Percentiles rank a stretch among this genome's conserved stretches.
phyloP scores from a whole-genome alignment of 2,329 filamentous ascomycete species.

The Fusarium siculi region DNA sequence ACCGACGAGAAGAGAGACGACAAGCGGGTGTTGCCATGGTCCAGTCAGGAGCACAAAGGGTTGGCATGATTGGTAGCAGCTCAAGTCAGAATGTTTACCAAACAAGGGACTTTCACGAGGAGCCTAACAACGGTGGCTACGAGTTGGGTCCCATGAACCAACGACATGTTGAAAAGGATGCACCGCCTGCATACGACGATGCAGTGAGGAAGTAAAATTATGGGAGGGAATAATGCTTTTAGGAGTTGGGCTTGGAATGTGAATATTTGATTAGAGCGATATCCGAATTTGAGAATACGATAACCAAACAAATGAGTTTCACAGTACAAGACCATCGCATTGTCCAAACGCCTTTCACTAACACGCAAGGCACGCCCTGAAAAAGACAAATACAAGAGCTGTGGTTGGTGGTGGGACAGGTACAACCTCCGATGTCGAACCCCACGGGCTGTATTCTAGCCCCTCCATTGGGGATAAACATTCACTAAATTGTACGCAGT shows the following conservation, averaged over 20 bases:
- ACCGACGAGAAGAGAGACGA: slow-evolving; percentile 17
- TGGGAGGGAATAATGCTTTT: not conserved
- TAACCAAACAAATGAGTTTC: not conserved
- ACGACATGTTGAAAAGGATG: slow-evolving; percentile 9
- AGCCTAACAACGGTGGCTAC: slow-evolving; percentile 7
- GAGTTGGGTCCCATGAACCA: slow-evolving; percentile 9
- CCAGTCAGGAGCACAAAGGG: slow-evolving; percentile 8
- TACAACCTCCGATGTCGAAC: slow-evolving; percentile 43
- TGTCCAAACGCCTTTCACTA: not conserved
- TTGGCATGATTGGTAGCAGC: not conserved
- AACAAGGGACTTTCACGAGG: not conserved
- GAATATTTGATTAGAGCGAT: not conserved
- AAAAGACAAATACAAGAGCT: slow-evolving; percentile 30
- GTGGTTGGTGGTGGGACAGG: slow-evolving; percentile 32
- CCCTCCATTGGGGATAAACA: slow-evolving; percentile 7
- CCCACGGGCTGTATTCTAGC: slow-evolving; percentile 15
- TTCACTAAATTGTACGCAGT: slow-evolving; percentile 1
- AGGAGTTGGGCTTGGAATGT: not conserved
- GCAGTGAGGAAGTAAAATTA: slow-evolving; percentile 21
- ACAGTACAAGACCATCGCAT: not conserved
- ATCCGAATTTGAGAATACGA: not conserved
- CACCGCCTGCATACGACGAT: slow-evolving; percentile 39
- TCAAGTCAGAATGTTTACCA: not conserved
- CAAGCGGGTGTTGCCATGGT: slow-evolving; percentile 18
- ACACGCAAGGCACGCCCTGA: slow-evolving; percentile 1